phyloP scores from a whole-genome alignment of 148 eudicot species.

The Agrostemma githago region DNA sequence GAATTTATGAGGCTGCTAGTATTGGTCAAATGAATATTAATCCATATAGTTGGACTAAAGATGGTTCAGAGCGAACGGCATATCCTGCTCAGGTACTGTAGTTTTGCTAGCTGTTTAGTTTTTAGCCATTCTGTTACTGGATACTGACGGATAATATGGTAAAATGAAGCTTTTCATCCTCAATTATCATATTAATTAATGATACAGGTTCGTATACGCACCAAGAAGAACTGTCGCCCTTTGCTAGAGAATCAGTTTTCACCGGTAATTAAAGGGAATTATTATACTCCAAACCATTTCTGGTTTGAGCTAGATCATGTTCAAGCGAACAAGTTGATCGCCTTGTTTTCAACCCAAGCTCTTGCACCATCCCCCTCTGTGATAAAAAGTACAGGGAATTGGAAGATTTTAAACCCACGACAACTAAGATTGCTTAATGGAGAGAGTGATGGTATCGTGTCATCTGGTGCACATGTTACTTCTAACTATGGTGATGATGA shows the following conservation, averaged over 20 bases:
- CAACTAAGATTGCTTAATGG: constrained; percentile 18
- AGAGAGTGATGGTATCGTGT: constrained; percentile 24
- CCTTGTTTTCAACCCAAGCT: constrained; percentile 42
- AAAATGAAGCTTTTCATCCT: not conserved
- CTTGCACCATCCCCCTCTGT: constrained; percentile 36
- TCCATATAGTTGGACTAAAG: constrained; percentile 68
- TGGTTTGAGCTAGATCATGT: constrained; percentile 76
- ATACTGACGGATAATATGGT: not conserved
- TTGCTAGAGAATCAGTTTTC: constrained; percentile 58
- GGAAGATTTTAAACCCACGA: constrained; percentile 25
- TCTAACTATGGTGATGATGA: not conserved
- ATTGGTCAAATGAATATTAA: constrained; percentile 60
- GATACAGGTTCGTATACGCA: constrained; percentile 52
- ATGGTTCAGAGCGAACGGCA: constrained; percentile 53
- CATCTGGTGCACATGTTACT: constrained; percentile 19
- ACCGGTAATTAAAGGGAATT: constrained; percentile 54
- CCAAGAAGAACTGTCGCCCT: constrained; percentile 43
- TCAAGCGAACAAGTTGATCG: constrained; percentile 51
- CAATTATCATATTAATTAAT: not conserved
- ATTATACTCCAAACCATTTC: constrained; percentile 43
- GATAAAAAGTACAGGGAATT: constrained; percentile 24
- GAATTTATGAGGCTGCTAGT: constrained; percentile 78
- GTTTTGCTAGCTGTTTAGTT: constrained; percentile 1
- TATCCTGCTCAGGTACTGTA: constrained; percentile 78
- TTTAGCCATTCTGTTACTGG: constrained; percentile 2